Percentiles rank a stretch among this genome's conserved stretches.
Evolutionary conservation across 352 stramenopile genomes (phyloP).

Genomic region (Phytophthora fragariaefolia): DNA sequence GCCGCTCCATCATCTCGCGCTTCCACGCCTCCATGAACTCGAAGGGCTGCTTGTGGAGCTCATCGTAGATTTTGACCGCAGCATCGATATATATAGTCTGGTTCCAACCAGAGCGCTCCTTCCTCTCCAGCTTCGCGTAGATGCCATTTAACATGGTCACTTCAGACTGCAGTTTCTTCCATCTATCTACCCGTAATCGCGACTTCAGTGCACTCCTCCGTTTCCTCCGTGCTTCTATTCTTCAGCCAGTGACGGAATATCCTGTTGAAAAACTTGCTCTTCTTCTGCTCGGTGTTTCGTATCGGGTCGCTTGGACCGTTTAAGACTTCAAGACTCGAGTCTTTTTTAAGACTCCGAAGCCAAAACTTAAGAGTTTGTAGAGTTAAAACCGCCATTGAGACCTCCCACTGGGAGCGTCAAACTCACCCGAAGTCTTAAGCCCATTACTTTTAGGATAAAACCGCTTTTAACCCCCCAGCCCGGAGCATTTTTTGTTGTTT

Average conservation of each 20-base stretch:
- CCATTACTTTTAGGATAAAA: too few relatives aligned
- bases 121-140: background rate
- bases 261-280: background rate
- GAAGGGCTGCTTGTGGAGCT: slow-evolving; percentile 11
- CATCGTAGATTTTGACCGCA: background rate
- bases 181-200: slow-evolving; percentile 2
- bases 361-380: too few relatives aligned
- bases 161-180: slow-evolving; percentile 18
- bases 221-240: too few relatives aligned
- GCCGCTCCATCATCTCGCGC: too few relatives aligned
- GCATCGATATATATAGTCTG: background rate
- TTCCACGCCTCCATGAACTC: slow-evolving; percentile 5
- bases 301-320: too few relatives aligned
- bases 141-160: slow-evolving; percentile 15
- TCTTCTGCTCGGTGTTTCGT: background rate
- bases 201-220: background rate
- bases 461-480: background rate
- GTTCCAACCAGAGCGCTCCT: slow-evolving; percentile 10
- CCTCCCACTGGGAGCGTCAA: too few relatives aligned
- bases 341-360: too few relatives aligned
- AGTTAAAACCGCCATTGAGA: too few relatives aligned
- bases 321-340: too few relatives aligned
- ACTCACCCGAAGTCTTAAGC: too few relatives aligned
- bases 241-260: slow-evolving; percentile 1
- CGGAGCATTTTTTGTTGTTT: background rate